These are phyloP conservation scores for Pelargonium myrrhifolium DNA, from an alignment of 441 rosid genomes.

Conservation along the genomic window DNA sequence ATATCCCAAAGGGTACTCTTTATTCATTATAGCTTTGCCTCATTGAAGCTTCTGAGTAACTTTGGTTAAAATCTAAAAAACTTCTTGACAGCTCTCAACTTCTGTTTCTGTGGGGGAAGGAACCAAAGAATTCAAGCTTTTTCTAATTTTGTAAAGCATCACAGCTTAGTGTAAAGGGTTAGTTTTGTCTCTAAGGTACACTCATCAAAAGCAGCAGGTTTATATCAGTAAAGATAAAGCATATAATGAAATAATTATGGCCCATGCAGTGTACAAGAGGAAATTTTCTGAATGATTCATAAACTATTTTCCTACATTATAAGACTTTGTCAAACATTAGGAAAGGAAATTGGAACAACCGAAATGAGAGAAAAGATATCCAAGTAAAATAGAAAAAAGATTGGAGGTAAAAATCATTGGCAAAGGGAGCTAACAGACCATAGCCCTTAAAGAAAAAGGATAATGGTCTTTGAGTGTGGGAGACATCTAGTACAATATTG, in stretches of 20 bases:
- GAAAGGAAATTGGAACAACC: not conserved
- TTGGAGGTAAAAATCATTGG: slow-evolving; percentile 1
- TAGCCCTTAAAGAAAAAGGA: slow-evolving; percentile 4
- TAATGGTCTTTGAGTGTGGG: slow-evolving; percentile 14
- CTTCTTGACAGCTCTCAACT: not conserved
- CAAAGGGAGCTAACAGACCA: not conserved
- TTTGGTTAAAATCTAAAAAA: not conserved
- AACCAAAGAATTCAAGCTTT: slow-evolving; percentile 6
- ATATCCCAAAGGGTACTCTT: not conserved
- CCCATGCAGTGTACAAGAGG: not conserved
- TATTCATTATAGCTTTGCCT: not conserved
- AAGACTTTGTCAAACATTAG: not conserved
- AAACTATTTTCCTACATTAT: slow-evolving; percentile 1
- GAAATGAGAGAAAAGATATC: slow-evolving; percentile 4
- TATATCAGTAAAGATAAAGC: not conserved
- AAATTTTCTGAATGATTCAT: not conserved
- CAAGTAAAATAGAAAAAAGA: slow-evolving; percentile 1
- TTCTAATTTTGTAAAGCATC: not conserved
- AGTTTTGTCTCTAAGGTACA: slow-evolving; percentile 20
- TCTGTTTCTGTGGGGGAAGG: slow-evolving; percentile 6
- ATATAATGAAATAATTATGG: not conserved
- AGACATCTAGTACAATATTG: slow-evolving; percentile 3
- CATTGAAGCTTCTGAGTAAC: not conserved
- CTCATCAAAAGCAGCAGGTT: slow-evolving; percentile 14
- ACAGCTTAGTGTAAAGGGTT: slow-evolving; percentile 10